phyloP scores from a whole-genome alignment of 192 early-diverging fungal species.

The Entrophospora sp. region DNA sequence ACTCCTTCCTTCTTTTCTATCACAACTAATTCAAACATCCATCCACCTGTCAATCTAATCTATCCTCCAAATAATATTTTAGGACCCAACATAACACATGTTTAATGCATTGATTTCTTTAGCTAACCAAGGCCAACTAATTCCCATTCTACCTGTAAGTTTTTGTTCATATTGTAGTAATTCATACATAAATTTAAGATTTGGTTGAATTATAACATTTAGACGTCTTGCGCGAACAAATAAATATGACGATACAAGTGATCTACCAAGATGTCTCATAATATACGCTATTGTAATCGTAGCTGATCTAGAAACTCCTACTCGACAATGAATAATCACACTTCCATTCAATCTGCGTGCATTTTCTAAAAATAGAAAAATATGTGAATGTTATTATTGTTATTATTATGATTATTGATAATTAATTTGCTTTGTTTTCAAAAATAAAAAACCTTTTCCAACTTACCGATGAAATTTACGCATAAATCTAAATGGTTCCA shows the following conservation, averaged over 20 bases:
- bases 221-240: slow-evolving; percentile 49
- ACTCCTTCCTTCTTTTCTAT: too few relatives aligned
- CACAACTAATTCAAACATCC: too few relatives aligned
- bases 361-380: slow-evolving; percentile 27
- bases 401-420: too few relatives aligned
- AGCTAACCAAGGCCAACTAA: slow-evolving; percentile 42
- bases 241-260: slow-evolving; percentile 44
- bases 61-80: too few relatives aligned
- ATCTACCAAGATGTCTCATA: slow-evolving; percentile 41
- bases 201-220: slow-evolving; percentile 59
- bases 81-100: slow-evolving; percentile 42
- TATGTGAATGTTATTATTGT: background rate
- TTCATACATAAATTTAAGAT: slow-evolving; percentile 56
- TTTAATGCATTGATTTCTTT: slow-evolving; percentile 46
- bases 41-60: too few relatives aligned
- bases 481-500: slow-evolving; percentile 38
- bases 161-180: slow-evolving; percentile 50
- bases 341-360: slow-evolving; percentile 30
- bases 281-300: slow-evolving; percentile 50
- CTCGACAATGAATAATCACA: slow-evolving; percentile 49
- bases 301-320: slow-evolving; percentile 49
- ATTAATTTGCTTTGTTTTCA: too few relatives aligned
- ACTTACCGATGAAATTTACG: slow-evolving; percentile 45
- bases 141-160: slow-evolving; percentile 27
- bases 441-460: too few relatives aligned